phyloP scores from a whole-genome alignment of 768 basidiomycete genomes.

The Glaciozyma martinii region DNA sequence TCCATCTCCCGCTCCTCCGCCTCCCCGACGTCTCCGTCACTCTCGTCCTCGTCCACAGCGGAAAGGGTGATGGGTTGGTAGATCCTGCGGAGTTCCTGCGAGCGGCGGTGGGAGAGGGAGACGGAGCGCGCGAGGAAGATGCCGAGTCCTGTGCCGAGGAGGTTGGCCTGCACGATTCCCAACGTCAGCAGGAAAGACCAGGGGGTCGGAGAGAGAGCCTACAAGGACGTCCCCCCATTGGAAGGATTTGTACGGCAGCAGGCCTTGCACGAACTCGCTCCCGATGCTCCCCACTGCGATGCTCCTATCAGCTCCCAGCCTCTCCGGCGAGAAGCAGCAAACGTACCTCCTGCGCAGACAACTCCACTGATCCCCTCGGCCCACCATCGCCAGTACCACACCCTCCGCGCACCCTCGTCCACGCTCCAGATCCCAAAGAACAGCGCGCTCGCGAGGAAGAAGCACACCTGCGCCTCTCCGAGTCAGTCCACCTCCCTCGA shows the following conservation, averaged over 20 bases:
- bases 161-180: background rate
- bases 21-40: background rate
- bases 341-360: constrained; percentile 11
- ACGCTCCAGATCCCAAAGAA: constrained; percentile 19
- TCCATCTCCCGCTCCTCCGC: background rate
- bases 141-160: background rate
- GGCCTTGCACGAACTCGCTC: background rate
- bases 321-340: too few relatives aligned
- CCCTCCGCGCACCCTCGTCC: constrained; percentile 8
- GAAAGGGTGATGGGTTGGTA: background rate
- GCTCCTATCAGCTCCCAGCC: background rate
- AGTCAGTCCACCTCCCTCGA: background rate
- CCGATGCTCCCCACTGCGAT: background rate
- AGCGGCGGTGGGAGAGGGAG: background rate
- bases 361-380: constrained; percentile 5
- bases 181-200: too few relatives aligned
- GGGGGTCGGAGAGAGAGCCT: too few relatives aligned
- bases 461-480: background rate
- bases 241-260: constrained; percentile 2
- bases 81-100: background rate
- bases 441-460: background rate
- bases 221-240: background rate
- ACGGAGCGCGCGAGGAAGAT: background rate
- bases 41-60: background rate
- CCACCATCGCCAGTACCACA: constrained; percentile 22